Evolutionary conservation across 768 basidiomycete genomes (phyloP), one percentile per base, ranked within the genome.

Genomic region (Lactifluus echinatus): DNA sequence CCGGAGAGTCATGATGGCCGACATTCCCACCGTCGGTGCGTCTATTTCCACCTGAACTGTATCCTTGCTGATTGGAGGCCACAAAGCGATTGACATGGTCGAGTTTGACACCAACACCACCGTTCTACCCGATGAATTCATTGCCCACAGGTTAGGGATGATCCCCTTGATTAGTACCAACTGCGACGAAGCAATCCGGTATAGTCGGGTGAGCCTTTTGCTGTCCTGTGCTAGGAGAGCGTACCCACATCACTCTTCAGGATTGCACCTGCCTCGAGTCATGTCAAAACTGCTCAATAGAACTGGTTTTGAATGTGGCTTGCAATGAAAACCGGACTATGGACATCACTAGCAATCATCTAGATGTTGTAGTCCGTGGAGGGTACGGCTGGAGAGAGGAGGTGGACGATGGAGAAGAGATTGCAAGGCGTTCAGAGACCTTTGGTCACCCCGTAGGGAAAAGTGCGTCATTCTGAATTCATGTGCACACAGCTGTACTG

Each of bases 71-170:
- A 58, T 17, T 39, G 42, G 45, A 31, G 55, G 11, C 43, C 24
- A 47, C 31, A 17, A 66, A 97, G 96, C 94, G 34, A 98, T 99
- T 62, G 96, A 99, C 74, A 86, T 95, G 72, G 95, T 98, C 11
- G 89, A 93, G 71, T 87, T 98, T 62, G 81, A 87, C 57, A 80
- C 79, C 54, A 99, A 99, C 70, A 93, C 92, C 4, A 84, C 90
- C 2, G 94, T 96, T 3, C 74, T 99, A 21, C 91, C 94, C 2
- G 96, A 99, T 72, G 96, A 99, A 73, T 96, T 93, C 74, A 87
- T 99, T 59, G 91, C 93, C 0, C 96, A 99, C 71, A 83, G 96
- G 50, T 76, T 99, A 29, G 96, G 96, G 23, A 87, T 96, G 82
- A 78, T 99, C 28, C 96, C 96, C 8, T 76, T 99, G 23, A 76